These are phyloP conservation scores for Phytophthora agathidicida DNA, from an alignment of 352 stramenopile genomes.

Conservation along the genomic window DNA sequence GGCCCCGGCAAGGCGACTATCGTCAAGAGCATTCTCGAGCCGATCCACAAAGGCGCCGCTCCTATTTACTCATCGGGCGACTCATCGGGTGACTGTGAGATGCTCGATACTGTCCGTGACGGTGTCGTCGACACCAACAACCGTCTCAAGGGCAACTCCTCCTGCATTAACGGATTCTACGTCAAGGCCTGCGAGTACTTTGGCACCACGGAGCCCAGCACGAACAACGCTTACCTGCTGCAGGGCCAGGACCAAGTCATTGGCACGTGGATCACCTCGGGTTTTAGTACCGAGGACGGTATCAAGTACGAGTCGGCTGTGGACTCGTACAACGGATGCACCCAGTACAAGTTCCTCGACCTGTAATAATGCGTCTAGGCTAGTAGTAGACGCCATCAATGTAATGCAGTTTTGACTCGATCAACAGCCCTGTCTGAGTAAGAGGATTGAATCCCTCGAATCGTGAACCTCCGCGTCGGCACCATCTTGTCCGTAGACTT, in stretches of 20 bases:
- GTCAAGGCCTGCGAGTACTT: conserved; percentile 65
- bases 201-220: conserved; percentile 36
- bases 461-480: too few relatives aligned
- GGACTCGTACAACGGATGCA: conserved; percentile 36
- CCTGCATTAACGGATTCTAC: conserved; percentile 72
- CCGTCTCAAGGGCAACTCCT: conserved; percentile 49
- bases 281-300: conserved; percentile 66
- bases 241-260: conserved; percentile 70
- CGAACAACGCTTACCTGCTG: conserved; percentile 59
- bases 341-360: conserved; percentile 48
- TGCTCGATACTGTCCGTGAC: conserved; percentile 62
- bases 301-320: conserved; percentile 55
- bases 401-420: conserved; percentile 4
- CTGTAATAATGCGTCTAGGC: too few relatives aligned
- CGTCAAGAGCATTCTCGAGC: conserved; percentile 52
- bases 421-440: too few relatives aligned
- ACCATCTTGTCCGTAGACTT: too few relatives aligned
- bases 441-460: too few relatives aligned
- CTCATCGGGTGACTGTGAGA: conserved; percentile 65
- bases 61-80: conserved; percentile 64
- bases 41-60: conserved; percentile 47
- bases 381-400: too few relatives aligned
- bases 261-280: conserved; percentile 70
- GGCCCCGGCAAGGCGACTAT: conserved; percentile 59
- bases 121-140: conserved; percentile 73